Conservation (phyloP, 192 early-diverging fungal species). For the Tieghemiomyces parasiticus region DNA sequence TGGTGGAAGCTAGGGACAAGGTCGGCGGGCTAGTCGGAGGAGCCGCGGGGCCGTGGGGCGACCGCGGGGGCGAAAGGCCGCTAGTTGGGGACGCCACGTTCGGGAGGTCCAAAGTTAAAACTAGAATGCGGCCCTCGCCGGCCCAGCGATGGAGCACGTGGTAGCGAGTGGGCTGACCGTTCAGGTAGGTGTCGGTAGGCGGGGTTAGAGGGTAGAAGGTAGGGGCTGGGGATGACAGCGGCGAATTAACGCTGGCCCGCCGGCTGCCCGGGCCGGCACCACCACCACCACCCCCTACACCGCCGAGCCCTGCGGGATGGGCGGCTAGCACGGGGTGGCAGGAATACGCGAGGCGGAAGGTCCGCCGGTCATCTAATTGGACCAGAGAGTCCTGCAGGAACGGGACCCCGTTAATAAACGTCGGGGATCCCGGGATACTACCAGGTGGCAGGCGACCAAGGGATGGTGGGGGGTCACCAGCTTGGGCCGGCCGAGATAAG, state of each 20-base stretch:
- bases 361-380: conserved; percentile 23
- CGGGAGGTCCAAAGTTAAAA: conserved; percentile 19
- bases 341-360: conserved; percentile 22
- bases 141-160: conserved; percentile 61
- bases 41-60: too few relatives aligned
- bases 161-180: conserved; percentile 12
- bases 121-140: conserved; percentile 34
- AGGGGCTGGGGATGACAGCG: conserved; percentile 21
- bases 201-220: conserved; percentile 21
- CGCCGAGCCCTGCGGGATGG: neutral
- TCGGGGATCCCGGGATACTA: too few relatives aligned
- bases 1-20: too few relatives aligned
- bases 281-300: too few relatives aligned
- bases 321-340: neutral
- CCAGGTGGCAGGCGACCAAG: too few relatives aligned
- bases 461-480: too few relatives aligned
- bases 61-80: too few relatives aligned
- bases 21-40: too few relatives aligned
- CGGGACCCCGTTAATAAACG: conserved; percentile 17
- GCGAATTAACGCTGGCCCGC: conserved; percentile 15
- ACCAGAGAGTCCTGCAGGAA: conserved; percentile 16
- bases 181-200: conserved; percentile 21
- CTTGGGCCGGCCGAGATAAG: too few relatives aligned
- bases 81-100: conserved; percentile 13
- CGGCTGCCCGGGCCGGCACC: conserved; percentile 15